These are phyloP conservation scores for Lecanosticta acicola DNA, from an alignment of 2,329 filamentous ascomycete species.

Conservation along the genomic window DNA sequence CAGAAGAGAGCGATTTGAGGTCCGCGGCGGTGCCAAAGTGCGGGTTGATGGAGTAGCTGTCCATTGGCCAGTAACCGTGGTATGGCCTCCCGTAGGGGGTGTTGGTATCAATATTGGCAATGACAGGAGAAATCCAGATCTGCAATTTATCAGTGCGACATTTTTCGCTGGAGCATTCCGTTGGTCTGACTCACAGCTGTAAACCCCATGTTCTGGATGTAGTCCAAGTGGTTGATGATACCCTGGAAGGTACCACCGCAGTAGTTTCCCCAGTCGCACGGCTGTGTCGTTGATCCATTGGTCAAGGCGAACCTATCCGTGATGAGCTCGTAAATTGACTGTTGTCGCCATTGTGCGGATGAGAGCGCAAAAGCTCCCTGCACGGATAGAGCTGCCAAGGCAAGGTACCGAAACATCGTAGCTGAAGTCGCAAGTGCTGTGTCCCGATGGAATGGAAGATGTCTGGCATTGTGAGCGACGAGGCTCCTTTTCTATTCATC, in stretches of 20 bases:
- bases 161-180: background rate
- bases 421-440: no score
- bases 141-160: background rate
- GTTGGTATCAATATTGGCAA: slow-evolving; percentile 35
- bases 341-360: slow-evolving; percentile 37
- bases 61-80: slow-evolving; percentile 33
- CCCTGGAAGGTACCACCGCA: slow-evolving; percentile 48
- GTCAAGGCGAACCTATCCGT: slow-evolving; percentile 53
- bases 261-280: slow-evolving; percentile 40
- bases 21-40: slow-evolving; percentile 44
- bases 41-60: slow-evolving; percentile 34
- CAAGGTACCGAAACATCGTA: slow-evolving; percentile 1
- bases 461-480: background rate
- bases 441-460: no score
- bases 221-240: slow-evolving; percentile 42
- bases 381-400: slow-evolving; percentile 1
- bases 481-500: background rate
- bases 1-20: slow-evolving; percentile 39
- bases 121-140: slow-evolving; percentile 38
- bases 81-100: slow-evolving; percentile 40
- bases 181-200: slow-evolving; percentile 28
- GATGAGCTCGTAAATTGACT: slow-evolving; percentile 55
- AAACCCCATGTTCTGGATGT: slow-evolving; percentile 48
- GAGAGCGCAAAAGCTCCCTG: slow-evolving; percentile 10
- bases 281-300: slow-evolving; percentile 40